Conservation (phyloP, 768 basidiomycete genomes). For the Gautieria morchelliformis region DNA sequence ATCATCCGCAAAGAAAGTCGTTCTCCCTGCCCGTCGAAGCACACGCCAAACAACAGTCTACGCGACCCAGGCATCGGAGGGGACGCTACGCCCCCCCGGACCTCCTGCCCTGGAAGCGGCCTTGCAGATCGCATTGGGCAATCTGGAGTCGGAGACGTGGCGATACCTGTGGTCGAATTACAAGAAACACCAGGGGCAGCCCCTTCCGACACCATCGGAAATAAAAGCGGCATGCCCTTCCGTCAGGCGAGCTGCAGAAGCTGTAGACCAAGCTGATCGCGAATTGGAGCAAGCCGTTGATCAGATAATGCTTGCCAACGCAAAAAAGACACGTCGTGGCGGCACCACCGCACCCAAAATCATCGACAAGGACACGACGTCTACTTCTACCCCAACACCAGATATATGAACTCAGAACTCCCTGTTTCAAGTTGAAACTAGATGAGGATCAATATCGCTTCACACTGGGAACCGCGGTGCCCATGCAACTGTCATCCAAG, state of each 20-base stretch:
- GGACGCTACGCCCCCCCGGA: constrained; percentile 2
- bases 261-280: not conserved
- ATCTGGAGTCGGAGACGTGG: constrained; percentile 5
- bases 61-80: constrained; percentile 1
- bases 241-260: not conserved
- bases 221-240: not conserved
- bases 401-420: too few relatives aligned
- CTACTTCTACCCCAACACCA: too few relatives aligned
- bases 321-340: too few relatives aligned
- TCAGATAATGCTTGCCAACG: too few relatives aligned
- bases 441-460: too few relatives aligned
- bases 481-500: too few relatives aligned
- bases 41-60: constrained; percentile 1
- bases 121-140: not conserved
- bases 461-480: too few relatives aligned
- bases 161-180: not conserved
- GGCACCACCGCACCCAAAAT: too few relatives aligned
- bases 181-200: not conserved
- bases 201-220: not conserved
- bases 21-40: constrained; percentile 2
- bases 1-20: too few relatives aligned
- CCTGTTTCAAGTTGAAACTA: too few relatives aligned
- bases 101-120: constrained; percentile 6
- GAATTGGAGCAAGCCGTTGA: not conserved
- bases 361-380: too few relatives aligned